Base-by-base conservation (phyloP, 345 rosid genomes). In the Noccaea caerulescens region DNA sequence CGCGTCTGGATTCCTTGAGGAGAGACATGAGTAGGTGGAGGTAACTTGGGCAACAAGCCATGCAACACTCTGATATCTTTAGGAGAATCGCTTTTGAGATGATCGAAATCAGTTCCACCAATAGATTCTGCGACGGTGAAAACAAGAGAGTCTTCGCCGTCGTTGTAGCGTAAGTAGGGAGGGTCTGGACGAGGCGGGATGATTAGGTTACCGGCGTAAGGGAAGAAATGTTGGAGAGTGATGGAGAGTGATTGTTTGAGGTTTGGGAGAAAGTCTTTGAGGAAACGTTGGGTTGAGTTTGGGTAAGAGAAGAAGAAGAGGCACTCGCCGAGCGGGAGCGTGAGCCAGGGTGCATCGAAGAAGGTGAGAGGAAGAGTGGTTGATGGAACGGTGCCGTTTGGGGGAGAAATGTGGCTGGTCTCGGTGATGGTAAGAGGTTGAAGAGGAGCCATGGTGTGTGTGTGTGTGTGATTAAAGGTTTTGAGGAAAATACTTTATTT, bases 211-310 rank as follows among this genome's bases (percentile, higher is more conserved):
- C 73, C 82, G 0, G 82, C 82, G 5, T 51, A 73, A 1, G 92
- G 89, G 73, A 72, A 85, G 68, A 83, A 85, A 9, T 60, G 80
- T 25, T 57, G 77, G 51, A 83, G 88, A 58, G 82, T 64, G 16
- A 66, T 34, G 37, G 79, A 80, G 20, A 87, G 87, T 44, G 89
- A 79, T 53, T 77, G 79, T 61, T 72, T 79, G 16, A 85, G 86
- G 68, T 36, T 44, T 4, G 89, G 86, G 14, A 84, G 16, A 50
- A 64, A 45, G 59, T 71, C 59, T 44, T 59, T 49, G n/a, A 47
- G 63, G 62, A 87, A 82, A 34, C 64, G 41, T 4, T 41, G 33
- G 7, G 81, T 69, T 33, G 85, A 66, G 65, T 61, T 42, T 25
- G 68, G 71, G 72, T 69, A 69, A 61, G 79, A 38, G 13, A 73